phyloP scores from a whole-genome alignment of 2,329 filamentous ascomycete genomes.

The Aureobasidium sp. region DNA sequence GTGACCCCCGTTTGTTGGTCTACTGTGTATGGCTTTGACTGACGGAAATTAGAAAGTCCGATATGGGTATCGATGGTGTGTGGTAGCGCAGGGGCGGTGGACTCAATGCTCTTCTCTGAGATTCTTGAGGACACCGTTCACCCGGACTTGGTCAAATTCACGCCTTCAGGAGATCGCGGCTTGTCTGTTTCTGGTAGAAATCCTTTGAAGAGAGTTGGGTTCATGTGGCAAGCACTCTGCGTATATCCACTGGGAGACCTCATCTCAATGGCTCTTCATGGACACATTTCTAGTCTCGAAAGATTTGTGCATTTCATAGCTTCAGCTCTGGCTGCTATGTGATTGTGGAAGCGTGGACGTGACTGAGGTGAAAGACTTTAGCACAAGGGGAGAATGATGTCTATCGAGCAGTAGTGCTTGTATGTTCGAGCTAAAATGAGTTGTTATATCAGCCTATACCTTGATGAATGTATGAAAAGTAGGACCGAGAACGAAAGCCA shows the following conservation, averaged over 20 bases:
- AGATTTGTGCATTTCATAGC: neutral
- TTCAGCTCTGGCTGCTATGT: neutral
- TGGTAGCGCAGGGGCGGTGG: constrained; percentile 14
- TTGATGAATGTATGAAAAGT: neutral
- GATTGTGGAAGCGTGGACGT: neutral
- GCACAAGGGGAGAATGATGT: neutral
- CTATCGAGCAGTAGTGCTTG: neutral
- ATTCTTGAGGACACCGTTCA: neutral
- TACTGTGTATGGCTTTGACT: neutral
- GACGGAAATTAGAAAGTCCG: neutral
- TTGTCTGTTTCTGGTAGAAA: too few species aligned
- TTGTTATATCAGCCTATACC: neutral
- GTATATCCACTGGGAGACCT: too few species aligned
- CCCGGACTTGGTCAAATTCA: too few species aligned
- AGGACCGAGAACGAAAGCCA: neutral
- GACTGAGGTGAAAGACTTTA: neutral
- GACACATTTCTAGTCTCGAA: neutral
- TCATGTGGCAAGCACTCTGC: too few species aligned
- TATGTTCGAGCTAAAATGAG: too few species aligned
- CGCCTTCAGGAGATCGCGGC: too few species aligned
- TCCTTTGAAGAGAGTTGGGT: too few species aligned
- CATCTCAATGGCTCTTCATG: neutral
- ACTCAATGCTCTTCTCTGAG: neutral
- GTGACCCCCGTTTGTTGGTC: neutral
- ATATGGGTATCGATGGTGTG: constrained; percentile 14